phyloP scores from a whole-genome alignment of 2,329 filamentous ascomycete species.

The Fonsecaea multimorphosa region DNA sequence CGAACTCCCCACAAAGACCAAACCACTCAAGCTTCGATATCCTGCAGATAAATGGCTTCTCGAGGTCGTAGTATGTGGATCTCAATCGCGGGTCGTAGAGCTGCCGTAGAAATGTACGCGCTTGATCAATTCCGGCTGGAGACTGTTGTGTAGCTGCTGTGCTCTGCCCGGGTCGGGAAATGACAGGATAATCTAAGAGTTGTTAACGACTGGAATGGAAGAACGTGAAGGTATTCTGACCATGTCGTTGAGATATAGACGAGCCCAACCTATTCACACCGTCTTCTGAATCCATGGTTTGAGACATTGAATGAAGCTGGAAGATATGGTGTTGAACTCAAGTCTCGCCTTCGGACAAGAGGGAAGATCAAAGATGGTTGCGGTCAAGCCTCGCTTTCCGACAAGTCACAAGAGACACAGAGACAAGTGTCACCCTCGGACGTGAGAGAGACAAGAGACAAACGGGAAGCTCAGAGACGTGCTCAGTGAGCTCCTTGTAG shows the following conservation, averaged over 20 bases:
- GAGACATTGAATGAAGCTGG: constrained; percentile 20
- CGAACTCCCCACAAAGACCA: background rate
- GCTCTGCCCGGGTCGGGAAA: background rate
- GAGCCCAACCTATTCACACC: constrained; percentile 7
- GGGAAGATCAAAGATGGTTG: constrained; percentile 6
- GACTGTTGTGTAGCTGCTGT: constrained; percentile 13
- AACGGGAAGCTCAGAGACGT: constrained; percentile 7
- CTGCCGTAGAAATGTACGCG: constrained; percentile 20
- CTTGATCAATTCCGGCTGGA: constrained; percentile 20
- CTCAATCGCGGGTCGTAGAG: constrained; percentile 12
- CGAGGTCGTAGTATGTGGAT: constrained; percentile 12
- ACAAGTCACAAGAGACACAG: background rate
- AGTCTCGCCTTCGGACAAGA: constrained; percentile 19
- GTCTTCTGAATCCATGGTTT: constrained; percentile 20
- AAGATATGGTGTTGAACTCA: constrained; percentile 12
- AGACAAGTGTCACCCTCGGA: constrained; percentile 6
- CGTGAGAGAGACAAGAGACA: constrained; percentile 9
- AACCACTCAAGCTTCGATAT: constrained; percentile 18
- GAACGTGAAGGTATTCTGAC: constrained; percentile 16
- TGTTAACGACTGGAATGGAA: constrained; percentile 15
- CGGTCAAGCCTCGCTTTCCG: background rate
- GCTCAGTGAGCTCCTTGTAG: constrained; percentile 13
- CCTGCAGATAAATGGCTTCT: constrained; percentile 13
- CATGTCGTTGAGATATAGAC: constrained; percentile 12
- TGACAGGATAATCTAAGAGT: background rate